Conservation (phyloP, 2,329 filamentous ascomycete genomes). For the Bipolaris sorokiniana region DNA sequence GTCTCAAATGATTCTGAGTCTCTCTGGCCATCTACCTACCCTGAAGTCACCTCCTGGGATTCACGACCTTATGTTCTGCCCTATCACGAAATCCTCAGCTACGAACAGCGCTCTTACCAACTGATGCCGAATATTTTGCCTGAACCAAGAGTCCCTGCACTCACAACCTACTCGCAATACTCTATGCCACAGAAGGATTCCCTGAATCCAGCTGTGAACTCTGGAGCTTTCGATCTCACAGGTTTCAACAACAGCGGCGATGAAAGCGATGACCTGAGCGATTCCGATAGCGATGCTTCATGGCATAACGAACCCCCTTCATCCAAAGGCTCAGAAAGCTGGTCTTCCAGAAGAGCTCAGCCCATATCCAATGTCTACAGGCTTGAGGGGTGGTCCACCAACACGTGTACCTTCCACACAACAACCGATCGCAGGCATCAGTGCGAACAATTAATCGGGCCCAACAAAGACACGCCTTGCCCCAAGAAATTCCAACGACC, state of each 20-base stretch:
- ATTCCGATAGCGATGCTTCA: slow-evolving; percentile 1
- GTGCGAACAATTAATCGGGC: slow-evolving; percentile 4
- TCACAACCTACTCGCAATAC: background rate
- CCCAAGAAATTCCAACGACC: slow-evolving; percentile 20
- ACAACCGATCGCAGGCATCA: slow-evolving; percentile 15
- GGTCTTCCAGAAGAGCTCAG: background rate
- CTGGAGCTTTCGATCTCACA: background rate
- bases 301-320: background rate
- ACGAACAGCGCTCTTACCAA: slow-evolving; percentile 5
- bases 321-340: background rate
- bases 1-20: slow-evolving; percentile 3
- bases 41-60: slow-evolving; percentile 4
- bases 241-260: background rate
- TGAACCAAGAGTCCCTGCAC: background rate
- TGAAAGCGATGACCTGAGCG: slow-evolving; percentile 2
- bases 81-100: background rate
- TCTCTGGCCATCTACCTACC: slow-evolving; percentile 6
- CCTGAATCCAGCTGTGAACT: background rate
- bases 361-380: slow-evolving; percentile 11
- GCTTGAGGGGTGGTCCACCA: slow-evolving; percentile 21
- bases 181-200: background rate
- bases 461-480: slow-evolving; percentile 9
- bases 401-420: slow-evolving; percentile 2
- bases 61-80: slow-evolving; percentile 5
- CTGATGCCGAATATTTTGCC: background rate